These are phyloP conservation scores for Styphnolobium japonicum DNA, from an alignment of 306 rosid species.

Conservation along the genomic window DNA sequence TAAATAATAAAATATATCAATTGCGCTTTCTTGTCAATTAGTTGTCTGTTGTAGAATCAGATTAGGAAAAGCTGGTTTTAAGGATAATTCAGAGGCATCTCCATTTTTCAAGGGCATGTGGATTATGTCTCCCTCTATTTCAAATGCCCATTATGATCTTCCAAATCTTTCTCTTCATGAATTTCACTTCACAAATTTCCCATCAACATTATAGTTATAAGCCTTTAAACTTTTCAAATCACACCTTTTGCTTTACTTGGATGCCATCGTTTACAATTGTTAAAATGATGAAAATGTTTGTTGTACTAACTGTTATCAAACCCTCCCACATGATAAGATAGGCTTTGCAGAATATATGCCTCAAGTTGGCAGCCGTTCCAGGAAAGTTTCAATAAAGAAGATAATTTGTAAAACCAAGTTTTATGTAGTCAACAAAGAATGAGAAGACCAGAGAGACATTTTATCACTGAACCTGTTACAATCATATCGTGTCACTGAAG, in stretches of 20 bases:
- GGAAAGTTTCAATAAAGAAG: conserved; percentile 15
- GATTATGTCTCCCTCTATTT: conserved; percentile 72
- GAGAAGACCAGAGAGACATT: background rate
- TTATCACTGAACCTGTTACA: background rate
- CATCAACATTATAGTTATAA: conserved; percentile 35
- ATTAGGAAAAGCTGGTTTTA: conserved; percentile 39
- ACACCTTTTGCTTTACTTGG: conserved; percentile 45
- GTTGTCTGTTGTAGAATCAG: conserved; percentile 49
- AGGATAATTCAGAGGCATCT: conserved; percentile 50
- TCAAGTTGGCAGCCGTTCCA: conserved; percentile 5
- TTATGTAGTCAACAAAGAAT: background rate
- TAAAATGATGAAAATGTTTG: conserved; percentile 41
- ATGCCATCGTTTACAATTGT: conserved; percentile 31
- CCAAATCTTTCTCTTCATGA: conserved; percentile 42
- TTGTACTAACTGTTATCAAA: conserved; percentile 30
- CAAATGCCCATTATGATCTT: conserved; percentile 54
- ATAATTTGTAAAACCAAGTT: conserved; percentile 15
- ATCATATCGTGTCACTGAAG: background rate
- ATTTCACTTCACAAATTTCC: conserved; percentile 49
- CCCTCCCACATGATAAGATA: conserved; percentile 25
- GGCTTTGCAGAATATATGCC: conserved; percentile 26
- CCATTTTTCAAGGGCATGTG: conserved; percentile 61
- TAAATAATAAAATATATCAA: conserved; percentile 27
- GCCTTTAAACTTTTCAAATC: conserved; percentile 29
- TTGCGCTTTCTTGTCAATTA: conserved; percentile 58